phyloP scores from a whole-genome alignment of 371 early-diverging fungal species.

The Lichtheimia hyalospora region DNA sequence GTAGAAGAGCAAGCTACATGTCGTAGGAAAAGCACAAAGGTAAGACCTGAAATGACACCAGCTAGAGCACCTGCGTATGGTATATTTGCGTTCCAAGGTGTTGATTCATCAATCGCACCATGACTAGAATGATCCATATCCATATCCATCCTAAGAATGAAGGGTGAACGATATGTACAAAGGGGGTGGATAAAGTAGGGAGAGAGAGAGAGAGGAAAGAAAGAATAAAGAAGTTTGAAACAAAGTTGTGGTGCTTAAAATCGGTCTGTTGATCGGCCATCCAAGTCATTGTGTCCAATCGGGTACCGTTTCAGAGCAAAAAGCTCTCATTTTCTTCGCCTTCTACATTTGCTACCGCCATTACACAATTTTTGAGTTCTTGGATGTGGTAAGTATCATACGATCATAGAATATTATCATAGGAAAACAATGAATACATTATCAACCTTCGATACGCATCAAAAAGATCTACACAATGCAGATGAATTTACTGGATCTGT shows the following conservation, averaged over 20 bases:
- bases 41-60: conserved; percentile 18
- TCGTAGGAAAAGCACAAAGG: conserved; percentile 15
- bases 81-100: conserved; percentile 19
- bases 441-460: too few relatives aligned
- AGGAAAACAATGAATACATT: too few relatives aligned
- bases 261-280: background rate
- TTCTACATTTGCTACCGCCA: too few relatives aligned
- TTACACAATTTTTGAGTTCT: too few relatives aligned
- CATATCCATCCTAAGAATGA: background rate
- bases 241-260: background rate
- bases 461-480: too few relatives aligned
- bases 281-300: background rate
- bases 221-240: background rate
- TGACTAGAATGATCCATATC: background rate
- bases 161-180: background rate
- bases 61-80: conserved; percentile 14
- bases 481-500: too few relatives aligned
- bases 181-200: background rate
- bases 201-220: background rate
- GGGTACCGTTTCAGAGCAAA: background rate
- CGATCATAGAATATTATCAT: too few relatives aligned
- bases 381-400: too few relatives aligned
- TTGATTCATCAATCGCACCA: conserved; percentile 2
- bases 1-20: background rate
- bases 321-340: conserved; percentile 2